Evolutionary conservation across 2,329 filamentous ascomycete species (phyloP).

Genomic region (Penicillium decumbens): DNA sequence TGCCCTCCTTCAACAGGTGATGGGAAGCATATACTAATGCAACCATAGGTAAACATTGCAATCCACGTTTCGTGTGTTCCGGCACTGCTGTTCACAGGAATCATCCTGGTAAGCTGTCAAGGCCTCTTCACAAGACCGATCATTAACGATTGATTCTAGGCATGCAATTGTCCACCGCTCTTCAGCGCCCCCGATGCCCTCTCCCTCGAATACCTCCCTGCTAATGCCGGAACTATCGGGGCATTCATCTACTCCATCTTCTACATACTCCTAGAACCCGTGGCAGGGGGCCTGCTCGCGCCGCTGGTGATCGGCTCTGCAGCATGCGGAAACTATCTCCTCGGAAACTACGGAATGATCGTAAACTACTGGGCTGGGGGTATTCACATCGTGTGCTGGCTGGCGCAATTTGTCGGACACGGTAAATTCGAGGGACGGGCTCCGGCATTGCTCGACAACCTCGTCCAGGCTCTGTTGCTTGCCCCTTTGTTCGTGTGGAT

Average conservation of each 20-base stretch:
- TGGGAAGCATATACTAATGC: constrained; percentile 17
- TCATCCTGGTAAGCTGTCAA: constrained; percentile 52
- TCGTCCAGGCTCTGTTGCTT: constrained; percentile 85
- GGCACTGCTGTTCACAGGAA: constrained; percentile 54
- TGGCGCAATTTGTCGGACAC: constrained; percentile 87
- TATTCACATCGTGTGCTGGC: constrained; percentile 71
- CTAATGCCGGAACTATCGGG: constrained; percentile 56
- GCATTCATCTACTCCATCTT: constrained; percentile 65
- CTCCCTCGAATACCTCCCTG: constrained; percentile 54
- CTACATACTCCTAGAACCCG: constrained; percentile 89
- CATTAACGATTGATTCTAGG: constrained; percentile 37
- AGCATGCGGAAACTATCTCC: constrained; percentile 70
- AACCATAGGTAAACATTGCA: constrained; percentile 55
- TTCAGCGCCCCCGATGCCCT: constrained; percentile 53
- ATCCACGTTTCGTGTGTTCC: constrained; percentile 64
- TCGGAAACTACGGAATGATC: constrained; percentile 56
- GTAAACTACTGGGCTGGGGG: constrained; percentile 63
- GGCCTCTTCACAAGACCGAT: neutral
- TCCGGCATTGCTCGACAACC: constrained; percentile 83
- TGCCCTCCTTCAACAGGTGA: constrained; percentile 3
- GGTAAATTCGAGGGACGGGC: constrained; percentile 82
- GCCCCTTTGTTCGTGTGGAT: constrained; percentile 98
- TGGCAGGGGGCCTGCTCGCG: constrained; percentile 74
- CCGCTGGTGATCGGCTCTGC: constrained; percentile 71
- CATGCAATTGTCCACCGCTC: constrained; percentile 52